phyloP scores from a whole-genome alignment of 331 rosid genomes.

The Quercus phellos region DNA sequence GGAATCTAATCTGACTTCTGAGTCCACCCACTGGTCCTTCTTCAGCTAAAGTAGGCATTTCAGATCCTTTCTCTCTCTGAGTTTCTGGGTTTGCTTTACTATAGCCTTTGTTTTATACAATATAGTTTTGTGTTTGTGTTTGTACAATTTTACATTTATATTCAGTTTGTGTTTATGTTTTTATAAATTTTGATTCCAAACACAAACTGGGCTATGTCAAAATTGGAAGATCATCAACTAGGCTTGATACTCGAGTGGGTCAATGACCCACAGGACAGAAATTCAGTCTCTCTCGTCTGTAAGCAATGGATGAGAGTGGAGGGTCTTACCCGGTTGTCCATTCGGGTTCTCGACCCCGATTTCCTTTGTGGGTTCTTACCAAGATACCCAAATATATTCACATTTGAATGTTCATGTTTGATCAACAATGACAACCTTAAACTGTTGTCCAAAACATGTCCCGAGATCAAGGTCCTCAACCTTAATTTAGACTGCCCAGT shows the following conservation, averaged over 20 bases:
- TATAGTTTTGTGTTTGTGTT: too few relatives aligned
- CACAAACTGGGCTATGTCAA: constrained; percentile 3
- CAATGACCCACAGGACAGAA: constrained; percentile 15
- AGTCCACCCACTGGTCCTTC: too few relatives aligned
- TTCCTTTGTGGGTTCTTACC: not conserved
- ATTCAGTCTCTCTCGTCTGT: constrained; percentile 23
- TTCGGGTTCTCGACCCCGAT: constrained; percentile 7
- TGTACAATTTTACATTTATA: too few relatives aligned
- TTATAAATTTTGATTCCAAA: not conserved
- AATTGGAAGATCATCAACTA: constrained; percentile 23
- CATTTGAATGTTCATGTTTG: not conserved
- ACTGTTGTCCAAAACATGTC: constrained; percentile 20
- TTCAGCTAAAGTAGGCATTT: too few relatives aligned
- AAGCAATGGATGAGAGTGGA: constrained; percentile 27
- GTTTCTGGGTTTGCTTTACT: too few relatives aligned
- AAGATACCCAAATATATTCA: constrained; percentile 23
- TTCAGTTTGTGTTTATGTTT: not conserved
- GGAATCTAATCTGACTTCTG: too few relatives aligned
- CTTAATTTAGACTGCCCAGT: not conserved
- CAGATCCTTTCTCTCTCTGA: too few relatives aligned
- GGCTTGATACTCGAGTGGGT: constrained; percentile 14
- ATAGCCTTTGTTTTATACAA: too few relatives aligned
- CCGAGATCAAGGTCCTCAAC: constrained; percentile 19
- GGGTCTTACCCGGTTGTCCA: constrained; percentile 17
- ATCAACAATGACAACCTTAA: constrained; percentile 15